These are phyloP conservation scores for Blakeslea trispora DNA, from an alignment of 371 early-diverging fungal genomes.

Conservation along the genomic window DNA sequence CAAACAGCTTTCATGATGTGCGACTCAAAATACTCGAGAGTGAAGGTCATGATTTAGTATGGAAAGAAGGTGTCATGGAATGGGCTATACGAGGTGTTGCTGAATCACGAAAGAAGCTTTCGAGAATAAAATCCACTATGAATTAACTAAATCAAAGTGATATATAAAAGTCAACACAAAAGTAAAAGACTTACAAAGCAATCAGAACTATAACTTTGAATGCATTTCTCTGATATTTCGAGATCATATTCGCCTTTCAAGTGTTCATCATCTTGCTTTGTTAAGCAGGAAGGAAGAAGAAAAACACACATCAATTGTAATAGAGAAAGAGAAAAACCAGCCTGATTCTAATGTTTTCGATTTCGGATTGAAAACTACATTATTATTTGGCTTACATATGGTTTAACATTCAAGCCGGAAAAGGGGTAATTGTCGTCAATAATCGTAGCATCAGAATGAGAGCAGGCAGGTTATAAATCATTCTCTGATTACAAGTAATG, in stretches of 20 bases:
- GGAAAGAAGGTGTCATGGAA: conserved; percentile 60
- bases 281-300: no score
- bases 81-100: conserved; percentile 51
- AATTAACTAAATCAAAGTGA: no score
- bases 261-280: not conserved
- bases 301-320: not conserved
- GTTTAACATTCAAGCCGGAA: not conserved
- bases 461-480: no score
- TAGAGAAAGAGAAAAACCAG: not conserved
- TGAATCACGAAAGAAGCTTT: conserved; percentile 15
- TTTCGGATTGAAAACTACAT: conserved; percentile 1
- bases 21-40: conserved; percentile 50
- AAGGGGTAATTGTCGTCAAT: not conserved
- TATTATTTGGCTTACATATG: not conserved
- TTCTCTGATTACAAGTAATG: no score
- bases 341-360: not conserved
- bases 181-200: not conserved
- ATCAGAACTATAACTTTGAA: not conserved
- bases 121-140: not conserved
- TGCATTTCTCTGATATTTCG: not conserved
- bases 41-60: conserved; percentile 54
- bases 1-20: conserved; percentile 42
- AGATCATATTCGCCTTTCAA: not conserved
- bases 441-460: not conserved
- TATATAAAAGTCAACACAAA: not conserved